These are phyloP conservation scores for Podaxis sp. DNA, from an alignment of 768 basidiomycete species.

Conservation along the genomic window DNA sequence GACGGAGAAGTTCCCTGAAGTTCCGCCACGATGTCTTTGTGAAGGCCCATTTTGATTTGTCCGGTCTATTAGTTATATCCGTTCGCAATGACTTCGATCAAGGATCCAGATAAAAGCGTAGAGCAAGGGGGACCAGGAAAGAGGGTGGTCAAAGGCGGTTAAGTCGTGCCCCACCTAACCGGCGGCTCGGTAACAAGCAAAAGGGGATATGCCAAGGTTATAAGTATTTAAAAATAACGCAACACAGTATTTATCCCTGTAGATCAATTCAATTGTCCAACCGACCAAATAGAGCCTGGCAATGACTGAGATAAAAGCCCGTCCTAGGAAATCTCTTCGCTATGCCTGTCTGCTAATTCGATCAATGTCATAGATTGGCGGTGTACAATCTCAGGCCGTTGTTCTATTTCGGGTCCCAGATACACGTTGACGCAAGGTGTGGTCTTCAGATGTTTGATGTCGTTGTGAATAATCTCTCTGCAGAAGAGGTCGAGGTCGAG, in stretches of 20 bases:
- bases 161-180: background rate
- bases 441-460: constrained; percentile 51
- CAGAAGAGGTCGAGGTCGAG: constrained; percentile 68
- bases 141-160: background rate
- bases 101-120: background rate
- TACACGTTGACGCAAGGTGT: constrained; percentile 53
- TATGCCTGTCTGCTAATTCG: background rate
- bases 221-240: background rate
- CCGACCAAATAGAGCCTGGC: background rate
- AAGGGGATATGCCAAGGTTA: background rate
- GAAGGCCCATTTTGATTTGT: too few species aligned
- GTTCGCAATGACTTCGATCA: background rate
- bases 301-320: background rate
- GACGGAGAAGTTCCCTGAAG: background rate
- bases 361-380: constrained; percentile 14
- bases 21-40: background rate
- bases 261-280: background rate
- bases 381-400: constrained; percentile 3
- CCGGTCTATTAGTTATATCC: too few species aligned
- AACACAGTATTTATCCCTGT: background rate
- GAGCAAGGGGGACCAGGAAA: background rate
- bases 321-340: background rate
- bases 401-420: constrained; percentile 25
- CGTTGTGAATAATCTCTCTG: constrained; percentile 51
- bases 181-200: background rate